Evolutionary conservation across 306 rosid genomes (phyloP), one percentile per base, ranked within the genome.

Genomic region (Casuarina equisetifolia): DNA sequence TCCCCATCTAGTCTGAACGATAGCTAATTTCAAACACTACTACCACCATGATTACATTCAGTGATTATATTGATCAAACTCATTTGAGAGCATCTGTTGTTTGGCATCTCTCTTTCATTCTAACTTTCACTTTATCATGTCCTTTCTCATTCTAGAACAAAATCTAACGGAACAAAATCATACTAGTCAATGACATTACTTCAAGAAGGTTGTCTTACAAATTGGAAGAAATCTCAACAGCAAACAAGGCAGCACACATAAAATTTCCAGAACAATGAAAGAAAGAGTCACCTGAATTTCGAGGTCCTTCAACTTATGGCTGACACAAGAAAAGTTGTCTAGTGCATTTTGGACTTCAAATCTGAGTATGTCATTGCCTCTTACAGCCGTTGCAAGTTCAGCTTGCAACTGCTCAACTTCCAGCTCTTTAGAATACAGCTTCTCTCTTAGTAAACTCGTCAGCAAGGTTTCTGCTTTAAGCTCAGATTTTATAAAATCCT

Each of bases 381-480:
- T 96, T 46, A 91, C 97, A 50, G 97, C 91, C 48, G 99, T 82
- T 66, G 93, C 98, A 75, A 96, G 84, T 82, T 91, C 98, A 54
- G 96, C 94, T 83, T 88, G 97, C 89, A 96, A 81, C 84, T 92
- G 97, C 87, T 92, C 99, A 73, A 83, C 87, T 86, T 90, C 89
- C 68, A 87, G 90, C 81, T 96, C 97, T 82, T 91, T 96, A 62
- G 98, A 90, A 75, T 84, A 86, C 75, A 96, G 77, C 82, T 90
- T 96, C 83, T 96, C 98, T 81, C 89, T 85, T 74, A 96, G 85
- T 58, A 92, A 75, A 72, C 93, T 86, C 36, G 99, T 87, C 9
- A 96, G 70, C 82, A 92, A 80, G 74, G 91, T 82, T 85, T 96
- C 99, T 12, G 97, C 91, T 87, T 87, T 89, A 48, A 92, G 96